Percentiles rank a stretch among this genome's conserved stretches.
phyloP scores from a whole-genome alignment of 768 basidiomycete species.

The Boletus tomentosulus region DNA sequence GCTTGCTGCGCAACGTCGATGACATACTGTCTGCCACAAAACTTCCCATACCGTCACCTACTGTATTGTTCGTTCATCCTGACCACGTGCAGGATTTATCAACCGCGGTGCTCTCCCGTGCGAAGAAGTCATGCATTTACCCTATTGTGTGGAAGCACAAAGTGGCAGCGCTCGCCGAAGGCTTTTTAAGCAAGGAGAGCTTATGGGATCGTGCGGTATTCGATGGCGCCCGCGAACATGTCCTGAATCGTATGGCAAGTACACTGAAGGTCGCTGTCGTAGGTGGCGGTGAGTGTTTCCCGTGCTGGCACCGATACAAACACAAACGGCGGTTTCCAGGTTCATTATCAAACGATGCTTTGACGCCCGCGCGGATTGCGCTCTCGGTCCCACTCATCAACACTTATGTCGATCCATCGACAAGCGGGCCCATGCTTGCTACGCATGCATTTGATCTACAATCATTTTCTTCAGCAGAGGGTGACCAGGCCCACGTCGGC shows the following conservation, averaged over 20 bases:
- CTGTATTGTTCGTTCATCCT: constrained; percentile 71
- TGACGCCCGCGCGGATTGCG: constrained; percentile 66
- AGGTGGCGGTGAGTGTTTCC: constrained; percentile 55
- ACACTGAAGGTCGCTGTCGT: constrained; percentile 67
- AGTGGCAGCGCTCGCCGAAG: constrained; percentile 58
- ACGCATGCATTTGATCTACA: constrained; percentile 86
- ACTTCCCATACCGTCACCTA: constrained; percentile 68
- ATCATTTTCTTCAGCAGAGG: constrained; percentile 45
- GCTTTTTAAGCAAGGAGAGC: constrained; percentile 72
- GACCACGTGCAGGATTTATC: constrained; percentile 56
- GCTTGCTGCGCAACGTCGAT: constrained; percentile 31
- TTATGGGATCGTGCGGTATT: constrained; percentile 84
- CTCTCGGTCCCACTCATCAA: constrained; percentile 76
- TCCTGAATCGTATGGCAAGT: constrained; percentile 57
- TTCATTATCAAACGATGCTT: constrained; percentile 40
- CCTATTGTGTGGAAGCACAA: constrained; percentile 78
- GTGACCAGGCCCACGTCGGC: constrained; percentile 51
- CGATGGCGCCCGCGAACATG: constrained; percentile 55
- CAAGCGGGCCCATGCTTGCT: constrained; percentile 75
- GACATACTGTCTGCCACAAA: constrained; percentile 46
- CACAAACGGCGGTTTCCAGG: constrained; percentile 34
- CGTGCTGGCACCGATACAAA: background rate
- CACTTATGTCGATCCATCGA: constrained; percentile 54
- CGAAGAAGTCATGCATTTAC: constrained; percentile 52
- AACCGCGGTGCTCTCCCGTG: constrained; percentile 48